phyloP scores from a whole-genome alignment of 345 rosid genomes.

The Camelina sativa region DNA sequence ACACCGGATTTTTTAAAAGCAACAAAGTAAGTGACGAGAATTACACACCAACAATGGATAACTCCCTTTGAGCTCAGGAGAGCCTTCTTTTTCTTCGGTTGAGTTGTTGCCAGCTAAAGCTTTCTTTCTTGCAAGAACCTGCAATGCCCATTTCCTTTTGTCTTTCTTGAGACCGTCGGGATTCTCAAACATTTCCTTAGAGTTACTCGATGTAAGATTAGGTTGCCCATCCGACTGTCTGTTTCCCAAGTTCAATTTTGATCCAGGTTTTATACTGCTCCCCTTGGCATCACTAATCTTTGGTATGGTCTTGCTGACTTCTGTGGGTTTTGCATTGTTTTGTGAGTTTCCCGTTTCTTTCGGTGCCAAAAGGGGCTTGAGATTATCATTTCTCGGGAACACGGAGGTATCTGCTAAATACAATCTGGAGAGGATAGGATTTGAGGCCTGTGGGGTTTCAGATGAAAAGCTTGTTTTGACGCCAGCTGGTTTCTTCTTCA shows the following conservation, averaged over 20 bases:
- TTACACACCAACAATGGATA: constrained; percentile 82
- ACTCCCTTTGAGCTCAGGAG: constrained; percentile 68
- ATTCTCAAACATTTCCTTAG: constrained; percentile 49
- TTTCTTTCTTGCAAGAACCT: constrained; percentile 92
- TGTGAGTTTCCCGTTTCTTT: constrained; percentile 50
- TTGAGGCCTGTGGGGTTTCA: constrained; percentile 52
- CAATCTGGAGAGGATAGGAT: constrained; percentile 87
- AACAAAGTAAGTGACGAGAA: constrained; percentile 27
- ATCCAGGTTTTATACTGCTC: constrained; percentile 48
- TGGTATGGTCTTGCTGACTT: constrained; percentile 48
- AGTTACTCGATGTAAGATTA: constrained; percentile 41
- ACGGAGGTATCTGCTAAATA: constrained; percentile 97
- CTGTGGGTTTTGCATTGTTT: constrained; percentile 47
- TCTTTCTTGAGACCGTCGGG: constrained; percentile 70
- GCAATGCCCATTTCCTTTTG: constrained; percentile 93
- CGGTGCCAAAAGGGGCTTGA: constrained; percentile 72
- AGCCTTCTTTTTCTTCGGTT: constrained; percentile 56
- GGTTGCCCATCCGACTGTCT: constrained; percentile 44
- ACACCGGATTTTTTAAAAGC: constrained; percentile 14
- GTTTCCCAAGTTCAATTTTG: constrained; percentile 49
- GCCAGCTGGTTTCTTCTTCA: constrained; percentile 60
- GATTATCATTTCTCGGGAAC: constrained; percentile 83
- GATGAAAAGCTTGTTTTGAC: constrained; percentile 44
- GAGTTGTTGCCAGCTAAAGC: constrained; percentile 60
- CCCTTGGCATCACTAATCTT: constrained; percentile 54